Percentiles rank a stretch among this genome's conserved stretches.
Evolutionary conservation across 2,329 filamentous ascomycete genomes (phyloP).

Genomic region (Exserohilum rostratum): DNA sequence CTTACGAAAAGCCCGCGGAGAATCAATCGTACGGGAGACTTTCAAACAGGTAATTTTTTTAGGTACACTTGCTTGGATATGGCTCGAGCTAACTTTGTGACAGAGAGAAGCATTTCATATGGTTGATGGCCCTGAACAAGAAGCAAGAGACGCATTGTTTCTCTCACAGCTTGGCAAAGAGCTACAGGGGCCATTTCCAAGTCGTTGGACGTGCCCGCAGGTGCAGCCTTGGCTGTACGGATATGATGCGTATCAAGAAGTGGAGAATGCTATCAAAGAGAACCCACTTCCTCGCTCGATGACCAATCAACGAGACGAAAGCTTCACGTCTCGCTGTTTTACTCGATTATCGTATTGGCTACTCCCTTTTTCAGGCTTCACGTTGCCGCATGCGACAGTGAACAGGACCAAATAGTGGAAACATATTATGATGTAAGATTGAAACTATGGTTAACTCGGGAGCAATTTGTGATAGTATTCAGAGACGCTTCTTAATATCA

Average conservation of each 20-base stretch:
- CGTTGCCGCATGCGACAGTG: no score
- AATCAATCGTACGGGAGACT: constrained; percentile 21
- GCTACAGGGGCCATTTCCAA: constrained; percentile 3
- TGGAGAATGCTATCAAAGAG: not conserved
- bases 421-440: no score
- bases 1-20: constrained; percentile 53
- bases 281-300: not conserved
- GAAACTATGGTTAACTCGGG: no score
- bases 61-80: not conserved
- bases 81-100: not conserved
- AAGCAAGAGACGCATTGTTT: constrained; percentile 63
- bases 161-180: constrained; percentile 4
- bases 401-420: no score
- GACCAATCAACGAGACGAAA: no score
- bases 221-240: constrained; percentile 27
- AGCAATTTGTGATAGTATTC: no score
- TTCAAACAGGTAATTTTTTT: constrained; percentile 26
- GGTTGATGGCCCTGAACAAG: constrained; percentile 59
- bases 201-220: constrained; percentile 21
- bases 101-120: constrained; percentile 45
- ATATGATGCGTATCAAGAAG: constrained; percentile 28
- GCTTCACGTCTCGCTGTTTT: no score
- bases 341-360: no score
- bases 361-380: no score
- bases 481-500: no score